Percentiles rank a stretch among this genome's conserved stretches.
phyloP scores from a whole-genome alignment of 2,329 filamentous ascomycete genomes.

The Claviceps arundinis region DNA sequence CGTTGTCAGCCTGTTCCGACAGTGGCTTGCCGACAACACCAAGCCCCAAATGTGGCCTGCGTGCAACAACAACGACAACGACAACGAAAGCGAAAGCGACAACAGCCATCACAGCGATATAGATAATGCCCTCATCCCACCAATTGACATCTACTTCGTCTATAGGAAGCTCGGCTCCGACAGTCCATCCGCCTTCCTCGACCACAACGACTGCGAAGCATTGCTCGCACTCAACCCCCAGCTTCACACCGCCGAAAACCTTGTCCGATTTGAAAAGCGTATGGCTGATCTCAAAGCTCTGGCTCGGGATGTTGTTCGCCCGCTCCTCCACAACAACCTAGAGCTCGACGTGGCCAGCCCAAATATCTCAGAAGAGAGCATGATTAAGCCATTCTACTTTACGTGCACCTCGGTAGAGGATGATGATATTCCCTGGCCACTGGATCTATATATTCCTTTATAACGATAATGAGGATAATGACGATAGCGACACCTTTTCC shows the following conservation, averaged over 20 bases:
- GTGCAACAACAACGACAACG: constrained; percentile 11
- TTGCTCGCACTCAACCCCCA: constrained; percentile 78
- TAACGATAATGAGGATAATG: too few relatives aligned
- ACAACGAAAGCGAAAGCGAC: too few relatives aligned
- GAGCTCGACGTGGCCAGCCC: constrained; percentile 54
- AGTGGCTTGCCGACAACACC: constrained; percentile 88
- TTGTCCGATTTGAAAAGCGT: constrained; percentile 72
- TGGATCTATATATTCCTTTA: background rate
- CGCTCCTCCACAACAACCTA: constrained; percentile 73
- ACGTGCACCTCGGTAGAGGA: constrained; percentile 37
- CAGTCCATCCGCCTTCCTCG: constrained; percentile 49
- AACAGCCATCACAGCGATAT: too few relatives aligned
- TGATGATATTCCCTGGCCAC: constrained; percentile 36
- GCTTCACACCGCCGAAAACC: constrained; percentile 73
- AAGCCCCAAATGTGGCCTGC: constrained; percentile 44
- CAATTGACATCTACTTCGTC: too few relatives aligned
- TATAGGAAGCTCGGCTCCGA: constrained; percentile 18
- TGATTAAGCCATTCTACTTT: constrained; percentile 33
- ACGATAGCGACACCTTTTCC: too few relatives aligned
- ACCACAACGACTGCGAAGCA: constrained; percentile 77
- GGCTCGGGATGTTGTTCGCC: constrained; percentile 69
- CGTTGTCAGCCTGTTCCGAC: constrained; percentile 72
- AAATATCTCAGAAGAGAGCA: constrained; percentile 18
- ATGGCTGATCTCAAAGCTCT: constrained; percentile 80
- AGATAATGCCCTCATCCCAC: too few relatives aligned